Evolutionary conservation across 805 yeast species (phyloP), one percentile per base, ranked within the genome.

Genomic region (Saccharomycopsis sp.): DNA sequence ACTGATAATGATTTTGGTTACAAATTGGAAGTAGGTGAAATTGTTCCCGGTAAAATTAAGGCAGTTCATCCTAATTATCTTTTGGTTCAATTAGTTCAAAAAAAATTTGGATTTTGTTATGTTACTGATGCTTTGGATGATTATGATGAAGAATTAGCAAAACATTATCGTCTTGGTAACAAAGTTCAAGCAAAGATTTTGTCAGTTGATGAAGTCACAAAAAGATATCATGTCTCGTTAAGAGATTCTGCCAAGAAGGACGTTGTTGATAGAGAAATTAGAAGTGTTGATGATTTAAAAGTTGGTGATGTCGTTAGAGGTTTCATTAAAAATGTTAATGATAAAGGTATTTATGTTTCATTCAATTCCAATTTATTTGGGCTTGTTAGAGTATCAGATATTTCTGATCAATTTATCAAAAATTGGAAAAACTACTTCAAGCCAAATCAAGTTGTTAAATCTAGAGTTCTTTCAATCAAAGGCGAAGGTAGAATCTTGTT

Each of bases 371-470:
- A 68, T 1, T 64, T 83, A 20, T 74, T 73, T 50, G 96, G 88
- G 1, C 75, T 89, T 52, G 92, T 85, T 21, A 79, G 85, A 53
- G 76, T 86, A 37, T 60, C 80, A 32, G 88, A 88, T 55, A 64
- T 89, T 21, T 83, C 94, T 9, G 97, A 89, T 52, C 67, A 80
- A 1, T 84, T 64, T 52, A 62, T 86, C 54, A 81, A 79, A 52
- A 94, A 89, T 44, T 89, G 97, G 97, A 84, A 84, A 64, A 76
- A 76, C 48, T 72, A 67, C 47, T 85, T 70, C 69, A 69, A 69
- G 47, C 69, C 74, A 21, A 76, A 81, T 57, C 94, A 88, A 61
- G 63, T 71, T 12, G 86, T 89, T 8, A 54, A 66, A 36, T 95
- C 89, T 51, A 83, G 81, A 55, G 74, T 89, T 37, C 57, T 79